Evolutionary conservation across 2,329 filamentous ascomycete genomes (phyloP).

Genomic region (Diaporthe longicolla): DNA sequence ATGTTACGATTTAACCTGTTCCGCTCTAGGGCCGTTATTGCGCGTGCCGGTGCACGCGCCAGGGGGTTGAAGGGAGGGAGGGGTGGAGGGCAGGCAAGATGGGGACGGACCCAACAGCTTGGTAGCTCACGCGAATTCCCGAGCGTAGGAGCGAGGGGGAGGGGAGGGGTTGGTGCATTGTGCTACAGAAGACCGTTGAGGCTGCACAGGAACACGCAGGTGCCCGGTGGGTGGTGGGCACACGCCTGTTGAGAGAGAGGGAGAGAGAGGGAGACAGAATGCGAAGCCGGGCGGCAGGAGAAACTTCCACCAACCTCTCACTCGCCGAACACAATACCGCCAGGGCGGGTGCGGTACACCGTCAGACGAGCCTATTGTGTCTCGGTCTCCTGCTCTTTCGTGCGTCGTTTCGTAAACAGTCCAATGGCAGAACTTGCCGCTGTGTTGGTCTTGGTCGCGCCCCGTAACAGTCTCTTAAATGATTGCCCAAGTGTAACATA

Average conservation of each 20-base stretch:
- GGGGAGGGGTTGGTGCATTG: slow-evolving; percentile 21
- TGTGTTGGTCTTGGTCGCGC: slow-evolving; percentile 14
- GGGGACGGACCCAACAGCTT: slow-evolving; percentile 29
- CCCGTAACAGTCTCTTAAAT: slow-evolving; percentile 5
- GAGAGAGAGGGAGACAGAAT: background rate
- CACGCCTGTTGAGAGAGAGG: slow-evolving; percentile 2
- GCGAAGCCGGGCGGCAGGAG: background rate
- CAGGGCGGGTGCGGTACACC: slow-evolving; percentile 29
- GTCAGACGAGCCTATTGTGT: slow-evolving; percentile 28
- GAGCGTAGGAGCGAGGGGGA: slow-evolving; percentile 22
- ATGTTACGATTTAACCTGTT: slow-evolving; percentile 3
- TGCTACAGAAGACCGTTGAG: slow-evolving; percentile 38
- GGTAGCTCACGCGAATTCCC: slow-evolving; percentile 34
- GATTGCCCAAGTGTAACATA: slow-evolving; percentile 17
- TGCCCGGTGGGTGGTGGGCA: slow-evolving; percentile 1
- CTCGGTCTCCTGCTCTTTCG: slow-evolving; percentile 17
- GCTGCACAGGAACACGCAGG: slow-evolving; percentile 9
- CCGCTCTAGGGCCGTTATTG: slow-evolving; percentile 7
- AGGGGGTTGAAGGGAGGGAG: background rate
- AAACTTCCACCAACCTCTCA: background rate
- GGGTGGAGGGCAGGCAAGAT: background rate
- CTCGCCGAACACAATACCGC: slow-evolving; percentile 15
- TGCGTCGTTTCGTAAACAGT: slow-evolving; percentile 18
- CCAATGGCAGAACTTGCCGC: slow-evolving; percentile 9
- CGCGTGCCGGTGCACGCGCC: background rate